These are phyloP conservation scores for Mrakia hoshinonis DNA, from an alignment of 768 basidiomycete genomes.

Conservation along the genomic window DNA sequence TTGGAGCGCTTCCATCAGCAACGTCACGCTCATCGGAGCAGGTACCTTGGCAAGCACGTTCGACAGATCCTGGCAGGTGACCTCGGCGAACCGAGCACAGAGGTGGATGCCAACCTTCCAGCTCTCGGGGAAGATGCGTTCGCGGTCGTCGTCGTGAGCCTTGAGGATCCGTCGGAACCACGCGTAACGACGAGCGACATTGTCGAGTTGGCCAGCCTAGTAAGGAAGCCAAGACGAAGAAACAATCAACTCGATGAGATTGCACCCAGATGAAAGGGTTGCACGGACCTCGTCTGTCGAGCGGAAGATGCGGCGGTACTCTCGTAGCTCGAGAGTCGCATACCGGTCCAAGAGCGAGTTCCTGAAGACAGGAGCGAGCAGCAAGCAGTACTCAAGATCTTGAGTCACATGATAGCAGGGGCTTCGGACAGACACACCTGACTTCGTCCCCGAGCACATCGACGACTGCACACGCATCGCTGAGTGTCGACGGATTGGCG, in stretches of 20 bases:
- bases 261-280: neutral
- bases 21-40: conserved; percentile 58
- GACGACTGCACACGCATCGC: conserved; percentile 77
- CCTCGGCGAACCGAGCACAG: conserved; percentile 60
- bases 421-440: conserved; percentile 44
- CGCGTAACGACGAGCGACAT: conserved; percentile 80
- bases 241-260: neutral
- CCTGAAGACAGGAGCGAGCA: conserved; percentile 32
- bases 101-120: conserved; percentile 64
- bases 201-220: conserved; percentile 81
- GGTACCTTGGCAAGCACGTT: conserved; percentile 70
- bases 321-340: conserved; percentile 78
- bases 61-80: conserved; percentile 83
- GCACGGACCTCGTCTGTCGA: conserved; percentile 70
- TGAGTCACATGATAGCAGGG: neutral
- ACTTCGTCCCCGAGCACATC: conserved; percentile 83
- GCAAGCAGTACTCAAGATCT: no score
- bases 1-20: conserved; percentile 76
- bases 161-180: conserved; percentile 85
- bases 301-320: conserved; percentile 91
- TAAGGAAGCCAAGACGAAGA: neutral
- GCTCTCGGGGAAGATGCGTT: conserved; percentile 66
- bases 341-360: conserved; percentile 76
- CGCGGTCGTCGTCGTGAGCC: conserved; percentile 78
- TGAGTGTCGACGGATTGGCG: conserved; percentile 56